Evolutionary conservation across 2,329 filamentous ascomycete genomes (phyloP), one percentile per base, ranked within the genome.

Genomic region (Pseudocercospora macadamiae): DNA sequence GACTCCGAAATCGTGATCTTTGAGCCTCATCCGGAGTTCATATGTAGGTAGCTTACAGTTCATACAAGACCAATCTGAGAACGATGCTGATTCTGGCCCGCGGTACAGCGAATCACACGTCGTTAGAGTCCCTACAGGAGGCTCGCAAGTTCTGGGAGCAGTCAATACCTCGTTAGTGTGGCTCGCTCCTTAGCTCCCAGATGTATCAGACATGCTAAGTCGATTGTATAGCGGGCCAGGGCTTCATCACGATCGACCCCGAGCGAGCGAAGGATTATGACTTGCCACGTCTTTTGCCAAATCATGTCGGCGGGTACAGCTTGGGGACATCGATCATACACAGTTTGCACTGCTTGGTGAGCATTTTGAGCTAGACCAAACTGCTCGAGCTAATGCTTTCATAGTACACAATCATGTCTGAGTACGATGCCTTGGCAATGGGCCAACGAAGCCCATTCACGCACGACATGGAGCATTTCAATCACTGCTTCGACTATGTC

Each of bases 131-230:
- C 5, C 23, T 47, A 4, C 14, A 2, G 21, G 42, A 47, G 23
- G 42, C 42, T 3, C 16, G 42, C 18, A 47, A 47, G 42, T 47
- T 47, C 42, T 47, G 42, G 42, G 42, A 47, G 42, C 42, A 47
- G 23, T 47, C 42, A 23, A 26, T 47, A 47, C 42, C 42, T 23
- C 42, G n/a, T n/a, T n/a, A n/a, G n/a, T n/a, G n/a, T n/a, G n/a
- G n/a, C n/a, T n/a, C n/a, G n/a, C n/a, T n/a, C n/a, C n/a, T n/a
- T n/a, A n/a, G n/a, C n/a, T n/a, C n/a, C n/a, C n/a, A n/a, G n/a
- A n/a, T n/a, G n/a, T n/a, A n/a, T n/a, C n/a, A n/a, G n/a, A n/a
- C n/a, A n/a, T n/a, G n/a, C n/a, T n/a, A n/a, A n/a, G n/a, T n/a
- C n/a, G n/a, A n/a, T n/a, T n/a, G n/a, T n/a, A n/a, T n/a, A n/a